Percentiles rank a stretch among this genome's conserved stretches.
Conservation (phyloP, 2,329 filamentous ascomycete genomes). For the Penicillium sp. region DNA sequence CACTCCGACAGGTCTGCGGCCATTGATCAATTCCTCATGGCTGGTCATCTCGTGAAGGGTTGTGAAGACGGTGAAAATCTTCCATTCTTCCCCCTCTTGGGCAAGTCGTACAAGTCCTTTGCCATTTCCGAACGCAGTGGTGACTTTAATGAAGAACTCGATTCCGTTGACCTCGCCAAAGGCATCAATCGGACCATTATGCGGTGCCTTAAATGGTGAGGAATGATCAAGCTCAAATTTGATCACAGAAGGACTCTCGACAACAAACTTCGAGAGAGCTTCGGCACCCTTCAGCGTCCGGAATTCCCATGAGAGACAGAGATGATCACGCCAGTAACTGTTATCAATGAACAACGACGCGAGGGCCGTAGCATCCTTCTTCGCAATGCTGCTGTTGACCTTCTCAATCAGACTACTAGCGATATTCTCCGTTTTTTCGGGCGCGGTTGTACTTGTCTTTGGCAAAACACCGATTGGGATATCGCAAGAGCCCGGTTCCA, state of each 20-base stretch:
- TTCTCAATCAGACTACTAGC: constrained; percentile 38
- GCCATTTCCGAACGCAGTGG: constrained; percentile 57
- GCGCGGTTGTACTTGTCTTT: constrained; percentile 31
- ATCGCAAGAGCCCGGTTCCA: constrained; percentile 58
- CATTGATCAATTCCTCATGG: constrained; percentile 52
- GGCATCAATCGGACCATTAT: constrained; percentile 50
- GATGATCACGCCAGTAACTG: constrained; percentile 61
- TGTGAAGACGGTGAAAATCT: constrained; percentile 65
- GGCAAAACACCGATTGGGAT: constrained; percentile 48
- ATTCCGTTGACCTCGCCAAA: constrained; percentile 54
- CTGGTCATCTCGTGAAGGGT: constrained; percentile 56
- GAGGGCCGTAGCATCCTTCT: constrained; percentile 35
- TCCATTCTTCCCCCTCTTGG: constrained; percentile 52
- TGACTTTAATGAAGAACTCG: constrained; percentile 57
- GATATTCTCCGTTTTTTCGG: constrained; percentile 38
- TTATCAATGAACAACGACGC: constrained; percentile 51
- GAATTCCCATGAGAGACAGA: constrained; percentile 57
- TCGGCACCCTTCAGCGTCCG: constrained; percentile 53
- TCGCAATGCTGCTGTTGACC: constrained; percentile 42
- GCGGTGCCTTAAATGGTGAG: constrained; percentile 47
- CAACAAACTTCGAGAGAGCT: constrained; percentile 38
- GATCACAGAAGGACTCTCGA: constrained; percentile 44
- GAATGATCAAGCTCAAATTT: constrained; percentile 50
- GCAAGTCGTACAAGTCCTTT: constrained; percentile 57
- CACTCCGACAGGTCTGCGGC: constrained; percentile 56